Evolutionary conservation across 2,329 filamentous ascomycete genomes (phyloP), one percentile per base, ranked within the genome.

Genomic region (Stachybotrys echinatus): DNA sequence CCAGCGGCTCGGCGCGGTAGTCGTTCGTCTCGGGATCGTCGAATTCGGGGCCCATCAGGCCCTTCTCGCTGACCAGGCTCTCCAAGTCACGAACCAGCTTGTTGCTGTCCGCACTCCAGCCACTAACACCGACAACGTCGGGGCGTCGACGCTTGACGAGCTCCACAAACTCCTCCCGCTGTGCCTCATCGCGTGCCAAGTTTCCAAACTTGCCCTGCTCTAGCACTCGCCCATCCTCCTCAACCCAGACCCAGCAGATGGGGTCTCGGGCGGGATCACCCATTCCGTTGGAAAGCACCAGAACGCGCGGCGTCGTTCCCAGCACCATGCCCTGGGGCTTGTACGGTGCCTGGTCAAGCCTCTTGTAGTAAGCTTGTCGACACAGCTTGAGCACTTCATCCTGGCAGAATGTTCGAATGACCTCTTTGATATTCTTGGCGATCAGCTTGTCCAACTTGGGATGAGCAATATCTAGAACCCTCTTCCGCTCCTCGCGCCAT

Each of bases 301-400:
- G 79, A 5, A 96, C 90, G 27, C 92, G 87, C 43, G 94, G 92
- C 6, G 87, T 81, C 1, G 92, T 96, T 22, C 94, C 94, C 38
- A 95, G 76, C 19, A 91, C 81, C 81, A 96, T 90, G 10, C 91
- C 92, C 69, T 92, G 92, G 5, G 94, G 92, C 68, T 96, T 96
- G 72, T 92, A 95, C 0, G 94, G 94, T 8, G 94, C 92, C 69
- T 99, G 94, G 61, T 99, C 94, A 21, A 99, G 82, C 65, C 91
- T 88, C 67, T 88, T 86, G 42, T 86, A 88, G 68, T 94, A 97
- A 54, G 91, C 88, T 58, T 95, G 90, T 47, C 94, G 87, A 61
- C 92, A 95, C 49, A 85, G 81, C 61, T 87, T 89, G n/a, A 92
- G 84, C 46, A 99, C 84, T 61, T 91, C 86, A 60, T 95, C 92